Evolutionary conservation across 2,329 filamentous ascomycete species (phyloP).

Genomic region (Penicillium sp.): DNA sequence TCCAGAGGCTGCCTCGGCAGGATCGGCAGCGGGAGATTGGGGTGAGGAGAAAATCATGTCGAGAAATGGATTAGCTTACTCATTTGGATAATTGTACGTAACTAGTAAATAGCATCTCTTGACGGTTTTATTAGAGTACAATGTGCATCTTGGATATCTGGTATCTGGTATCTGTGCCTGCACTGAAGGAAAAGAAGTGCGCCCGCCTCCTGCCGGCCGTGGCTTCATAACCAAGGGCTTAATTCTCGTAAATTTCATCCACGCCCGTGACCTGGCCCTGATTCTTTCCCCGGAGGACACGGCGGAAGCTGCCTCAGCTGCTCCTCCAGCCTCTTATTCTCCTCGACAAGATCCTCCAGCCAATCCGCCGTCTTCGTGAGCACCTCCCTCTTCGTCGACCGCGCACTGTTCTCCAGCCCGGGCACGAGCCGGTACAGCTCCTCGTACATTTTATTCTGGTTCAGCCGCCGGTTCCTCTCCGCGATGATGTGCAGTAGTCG

Average conservation of each 20-base stretch:
- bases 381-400: constrained; percentile 17
- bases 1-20: no score
- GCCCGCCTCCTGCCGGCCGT: no score
- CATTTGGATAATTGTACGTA: no score
- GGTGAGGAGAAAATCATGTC: no score
- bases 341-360: constrained; percentile 6
- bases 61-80: no score
- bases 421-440: constrained; percentile 16
- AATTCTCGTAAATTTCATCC: not conserved
- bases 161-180: not conserved
- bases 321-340: constrained; percentile 2
- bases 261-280: not conserved
- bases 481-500: constrained; percentile 17
- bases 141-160: no score
- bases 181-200: not conserved
- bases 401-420: constrained; percentile 10
- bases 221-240: not conserved
- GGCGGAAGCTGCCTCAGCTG: not conserved
- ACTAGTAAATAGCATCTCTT: no score
- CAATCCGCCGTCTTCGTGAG: constrained; percentile 12
- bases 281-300: not conserved
- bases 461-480: constrained; percentile 15
- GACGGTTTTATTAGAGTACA: no score
- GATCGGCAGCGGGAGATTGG: no score
- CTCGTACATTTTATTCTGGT: constrained; percentile 18